A percentile compares a stretch with the other conserved stretches of the same genome.
These are phyloP conservation scores for Phalaenopsis aphrodite DNA, from an alignment of 106 monocot genomes.

Conservation along the genomic window DNA sequence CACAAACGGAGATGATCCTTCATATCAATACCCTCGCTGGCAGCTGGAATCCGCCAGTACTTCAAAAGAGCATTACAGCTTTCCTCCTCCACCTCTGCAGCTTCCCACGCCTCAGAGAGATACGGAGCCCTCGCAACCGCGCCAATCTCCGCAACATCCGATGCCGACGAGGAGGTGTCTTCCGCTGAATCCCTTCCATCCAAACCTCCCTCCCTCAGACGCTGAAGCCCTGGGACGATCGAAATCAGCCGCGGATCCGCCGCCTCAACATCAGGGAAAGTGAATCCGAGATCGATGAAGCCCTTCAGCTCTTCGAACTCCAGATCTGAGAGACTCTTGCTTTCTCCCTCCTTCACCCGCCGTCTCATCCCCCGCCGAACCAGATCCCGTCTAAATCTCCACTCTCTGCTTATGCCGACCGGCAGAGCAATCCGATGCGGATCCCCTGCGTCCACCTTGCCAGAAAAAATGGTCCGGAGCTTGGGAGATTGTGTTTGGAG, in stretches of 20 bases:
- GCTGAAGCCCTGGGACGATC: constrained; percentile 62
- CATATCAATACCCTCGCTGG: constrained; percentile 24
- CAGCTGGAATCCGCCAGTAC: constrained; percentile 41
- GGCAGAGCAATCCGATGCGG: background rate
- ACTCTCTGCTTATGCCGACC: background rate
- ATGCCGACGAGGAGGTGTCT: background rate
- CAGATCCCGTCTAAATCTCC: background rate
- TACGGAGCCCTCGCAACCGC: constrained; percentile 42
- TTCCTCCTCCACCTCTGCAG: constrained; percentile 15
- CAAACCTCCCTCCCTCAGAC: constrained; percentile 8
- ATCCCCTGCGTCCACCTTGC: background rate
- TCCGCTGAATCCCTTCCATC: background rate
- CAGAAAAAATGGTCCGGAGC: constrained; percentile 17
- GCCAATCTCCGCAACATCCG: background rate
- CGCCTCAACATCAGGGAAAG: constrained; percentile 43
- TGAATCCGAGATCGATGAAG: constrained; percentile 69
- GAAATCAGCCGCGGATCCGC: constrained; percentile 41
- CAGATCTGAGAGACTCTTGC: constrained; percentile 62
- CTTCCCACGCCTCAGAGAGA: constrained; percentile 70
- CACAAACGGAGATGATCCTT: constrained; percentile 38
- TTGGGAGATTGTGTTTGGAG: constrained; percentile 4
- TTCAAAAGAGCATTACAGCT: constrained; percentile 15
- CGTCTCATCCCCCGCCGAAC: constrained; percentile 5
- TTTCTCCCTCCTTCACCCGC: constrained; percentile 8
- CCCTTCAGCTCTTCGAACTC: constrained; percentile 83